A percentile compares a stretch with the other conserved stretches of the same genome.
Evolutionary conservation across 768 basidiomycete species (phyloP).

Genomic region (Boletus speciosus): DNA sequence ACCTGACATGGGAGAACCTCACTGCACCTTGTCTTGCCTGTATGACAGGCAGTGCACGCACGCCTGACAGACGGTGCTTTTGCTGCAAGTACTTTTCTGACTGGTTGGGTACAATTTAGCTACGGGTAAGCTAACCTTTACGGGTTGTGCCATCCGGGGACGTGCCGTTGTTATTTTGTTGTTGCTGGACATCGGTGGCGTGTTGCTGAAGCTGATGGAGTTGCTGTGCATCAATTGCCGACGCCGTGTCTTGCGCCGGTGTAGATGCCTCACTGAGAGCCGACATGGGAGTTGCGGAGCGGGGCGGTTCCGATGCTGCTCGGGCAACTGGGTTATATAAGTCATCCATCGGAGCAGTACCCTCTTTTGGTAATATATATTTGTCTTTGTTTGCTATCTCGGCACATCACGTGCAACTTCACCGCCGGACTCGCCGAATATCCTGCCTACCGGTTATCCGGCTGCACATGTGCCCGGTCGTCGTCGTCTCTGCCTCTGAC

Average conservation of each 20-base stretch:
- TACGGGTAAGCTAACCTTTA: constrained; percentile 52
- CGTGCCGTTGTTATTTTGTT: constrained; percentile 28
- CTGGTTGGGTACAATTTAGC: constrained; percentile 5
- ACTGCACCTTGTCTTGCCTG: constrained; percentile 80
- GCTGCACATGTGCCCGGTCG: constrained; percentile 14
- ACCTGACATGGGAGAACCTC: constrained; percentile 83
- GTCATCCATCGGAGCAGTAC: constrained; percentile 29
- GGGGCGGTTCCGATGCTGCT: constrained; percentile 28
- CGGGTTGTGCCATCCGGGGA: constrained; percentile 38
- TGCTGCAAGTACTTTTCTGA: constrained; percentile 39
- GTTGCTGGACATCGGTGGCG: constrained; percentile 35
- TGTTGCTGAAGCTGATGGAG: constrained; percentile 41
- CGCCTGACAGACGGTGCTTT: constrained; percentile 80
- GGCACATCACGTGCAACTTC: constrained; percentile 13
- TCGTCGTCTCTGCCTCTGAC: constrained; percentile 4
- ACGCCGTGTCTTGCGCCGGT: constrained; percentile 63
- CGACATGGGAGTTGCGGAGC: constrained; percentile 62
- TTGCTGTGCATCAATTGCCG: constrained; percentile 56
- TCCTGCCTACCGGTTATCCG: constrained; percentile 21
- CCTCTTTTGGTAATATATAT: constrained; percentile 18
- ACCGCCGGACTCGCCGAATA: constrained; percentile 6
- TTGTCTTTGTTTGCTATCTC: constrained; percentile 27
- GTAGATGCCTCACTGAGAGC: constrained; percentile 67
- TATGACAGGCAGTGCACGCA: constrained; percentile 77
- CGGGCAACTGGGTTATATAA: constrained; percentile 28